Evolutionary conservation across 257 asterid genomes (phyloP).

Genomic region (Salvia hispanica): DNA sequence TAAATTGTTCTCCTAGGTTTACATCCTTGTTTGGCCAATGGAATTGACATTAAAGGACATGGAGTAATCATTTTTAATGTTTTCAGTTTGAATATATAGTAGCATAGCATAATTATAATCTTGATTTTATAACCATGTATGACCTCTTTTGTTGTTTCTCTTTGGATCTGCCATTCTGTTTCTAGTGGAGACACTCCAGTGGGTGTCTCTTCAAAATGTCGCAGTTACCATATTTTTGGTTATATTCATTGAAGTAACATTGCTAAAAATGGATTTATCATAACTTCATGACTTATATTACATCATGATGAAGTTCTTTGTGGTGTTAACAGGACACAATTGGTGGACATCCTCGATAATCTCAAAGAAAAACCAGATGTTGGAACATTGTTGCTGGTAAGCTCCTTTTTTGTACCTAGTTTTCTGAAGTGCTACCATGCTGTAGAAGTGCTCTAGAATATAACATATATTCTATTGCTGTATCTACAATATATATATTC

Average conservation of each 20-base stretch:
- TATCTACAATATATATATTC: constrained; percentile 3
- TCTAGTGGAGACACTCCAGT: background rate
- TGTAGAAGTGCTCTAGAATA: constrained; percentile 12
- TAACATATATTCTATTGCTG: too few relatives aligned
- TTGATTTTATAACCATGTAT: constrained; percentile 1
- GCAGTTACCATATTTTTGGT: background rate
- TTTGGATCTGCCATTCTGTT: constrained; percentile 2
- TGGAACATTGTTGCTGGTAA: constrained; percentile 76
- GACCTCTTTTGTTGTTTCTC: constrained; percentile 1
- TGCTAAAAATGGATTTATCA: background rate
- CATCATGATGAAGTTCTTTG: constrained; percentile 23
- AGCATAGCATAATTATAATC: constrained; percentile 17
- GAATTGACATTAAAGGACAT: constrained; percentile 12
- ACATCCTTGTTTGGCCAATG: constrained; percentile 25
- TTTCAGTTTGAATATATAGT: constrained; percentile 22
- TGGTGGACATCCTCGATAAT: constrained; percentile 82
- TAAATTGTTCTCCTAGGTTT: constrained; percentile 21
- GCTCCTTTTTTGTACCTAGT: constrained; percentile 21
- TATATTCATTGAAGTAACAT: constrained; percentile 21
- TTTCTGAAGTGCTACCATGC: constrained; percentile 17
- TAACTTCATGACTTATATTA: constrained; percentile 11
- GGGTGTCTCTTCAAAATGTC: background rate
- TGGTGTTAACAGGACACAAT: constrained; percentile 59
- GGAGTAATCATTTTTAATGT: constrained; percentile 15
- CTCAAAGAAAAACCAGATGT: constrained; percentile 97